Evolutionary conservation across 768 basidiomycete species (phyloP).

Genomic region (Antrodiella citrinella): DNA sequence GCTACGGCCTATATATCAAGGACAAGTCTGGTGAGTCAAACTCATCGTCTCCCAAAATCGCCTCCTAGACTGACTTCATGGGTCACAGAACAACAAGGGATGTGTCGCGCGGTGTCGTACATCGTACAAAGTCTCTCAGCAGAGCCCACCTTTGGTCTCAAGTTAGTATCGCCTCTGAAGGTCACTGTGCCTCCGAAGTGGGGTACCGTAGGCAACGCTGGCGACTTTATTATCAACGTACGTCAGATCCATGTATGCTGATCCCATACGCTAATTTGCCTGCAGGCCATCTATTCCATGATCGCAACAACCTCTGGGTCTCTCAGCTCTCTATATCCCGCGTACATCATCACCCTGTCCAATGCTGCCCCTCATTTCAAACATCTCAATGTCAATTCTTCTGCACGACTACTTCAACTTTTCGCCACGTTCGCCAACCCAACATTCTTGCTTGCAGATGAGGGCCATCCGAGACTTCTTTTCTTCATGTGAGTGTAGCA

Average conservation of each 20-base stretch:
- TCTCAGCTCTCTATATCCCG: conserved; percentile 82
- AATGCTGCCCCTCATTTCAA: conserved; percentile 86
- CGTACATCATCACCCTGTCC: conserved; percentile 82
- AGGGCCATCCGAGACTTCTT: conserved; percentile 87
- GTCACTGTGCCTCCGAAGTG: conserved; percentile 70
- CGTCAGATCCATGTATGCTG: conserved; percentile 17
- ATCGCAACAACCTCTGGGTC: conserved; percentile 81
- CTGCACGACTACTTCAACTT: conserved; percentile 79
- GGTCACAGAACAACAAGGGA: conserved; percentile 89
- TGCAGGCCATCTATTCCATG: conserved; percentile 80
- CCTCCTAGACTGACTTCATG: background rate
- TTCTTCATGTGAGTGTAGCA: conserved; percentile 69
- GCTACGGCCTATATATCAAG: conserved; percentile 81
- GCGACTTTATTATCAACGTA: conserved; percentile 85
- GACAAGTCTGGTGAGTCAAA: conserved; percentile 75
- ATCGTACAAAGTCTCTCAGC: conserved; percentile 88
- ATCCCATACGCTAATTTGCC: conserved; percentile 7
- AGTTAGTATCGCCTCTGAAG: conserved; percentile 57
- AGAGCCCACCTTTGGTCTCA: conserved; percentile 68
- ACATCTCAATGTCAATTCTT: conserved; percentile 71
- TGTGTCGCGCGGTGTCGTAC: conserved; percentile 85
- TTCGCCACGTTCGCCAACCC: conserved; percentile 91
- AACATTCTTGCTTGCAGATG: conserved; percentile 83
- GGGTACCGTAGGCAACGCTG: conserved; percentile 62
- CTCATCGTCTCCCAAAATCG: conserved; percentile 1